Base-by-base conservation (phyloP, 805 yeast species). In the Wickerhamiella galacta region DNA sequence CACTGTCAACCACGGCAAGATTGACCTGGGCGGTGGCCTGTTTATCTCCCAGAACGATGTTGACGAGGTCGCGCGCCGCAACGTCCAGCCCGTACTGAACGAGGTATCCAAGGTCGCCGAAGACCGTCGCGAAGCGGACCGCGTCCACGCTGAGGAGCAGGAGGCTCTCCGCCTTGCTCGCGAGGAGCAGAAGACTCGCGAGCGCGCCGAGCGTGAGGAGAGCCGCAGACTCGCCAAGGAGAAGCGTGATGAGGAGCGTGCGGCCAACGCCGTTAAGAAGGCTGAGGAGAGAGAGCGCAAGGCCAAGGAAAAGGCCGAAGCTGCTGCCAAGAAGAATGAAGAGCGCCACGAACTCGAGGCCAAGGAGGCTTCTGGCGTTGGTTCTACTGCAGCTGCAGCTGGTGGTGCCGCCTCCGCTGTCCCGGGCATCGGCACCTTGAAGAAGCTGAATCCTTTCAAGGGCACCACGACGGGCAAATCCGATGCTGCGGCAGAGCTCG, bases 11-110 rank as follows among this genome's bases (percentile, higher is more conserved):
- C 51, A 45, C 32, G 71, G 73, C 41, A 68, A 74, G 52, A 61
- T 82, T 45, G 65, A 81, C 48, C 57, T 87, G 40, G 98, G 98
- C 39, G 94, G 93, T 40, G 96, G 95, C 2, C 63, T 80, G 37
- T 69, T 66, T 47, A 70, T 87, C 66, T 63, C 78, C 25, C 76
- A 67, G 38, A 66, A 62, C 15, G 95, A 85, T 47, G 69, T 90
- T 39, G 76, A 80, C 41, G 66, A 66, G 32, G 68, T 87, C 60
- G 96, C 98, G 15, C 59, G 71, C 39, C 66, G 72, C 30, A 63
- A 79, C 48, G 93, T 90, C 37, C 64, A 68, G 43, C 98, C 98
- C 6, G 83, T 87, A 4, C 60, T 87, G 47, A 64, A 62, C 25
- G 85, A 81, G 53, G 70, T 87, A 47, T 63, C 68, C 44, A 56